Base-by-base conservation (phyloP, 805 yeast species). In the Kurtzmaniella cleridarum region DNA sequence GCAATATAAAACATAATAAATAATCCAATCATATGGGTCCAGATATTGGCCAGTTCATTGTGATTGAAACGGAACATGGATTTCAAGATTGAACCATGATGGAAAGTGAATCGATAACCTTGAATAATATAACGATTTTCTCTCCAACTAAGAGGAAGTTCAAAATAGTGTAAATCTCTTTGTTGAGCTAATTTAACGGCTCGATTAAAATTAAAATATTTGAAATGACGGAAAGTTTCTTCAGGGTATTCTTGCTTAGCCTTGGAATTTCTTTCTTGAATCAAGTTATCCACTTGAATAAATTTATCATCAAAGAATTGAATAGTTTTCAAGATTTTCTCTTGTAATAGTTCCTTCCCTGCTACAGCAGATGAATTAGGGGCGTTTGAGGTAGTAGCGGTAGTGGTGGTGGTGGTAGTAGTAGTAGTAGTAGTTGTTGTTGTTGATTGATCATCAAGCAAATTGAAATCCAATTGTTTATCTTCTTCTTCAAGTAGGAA, bases 111-210 rank as follows among this genome's bases (percentile, higher is more conserved):
- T 43, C 97, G 69, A 64, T 91, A 93, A 2, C 98, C 98, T 40
- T 77, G 66, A 15, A 84, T 68, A 42, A 93, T 86, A 59, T 75
- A 89, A 42, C 88, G 80, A 62, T 93, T 91, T 61, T 90, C 97
- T 53, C 95, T 76, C 95, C 96, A 91, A 35, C 84, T 87, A 48
- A 82, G 77, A 2, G 98, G 98, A 32, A 91, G 67, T 58, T 91
- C 95, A 54, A 85, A 87, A 58, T 82, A 86, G 48, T 87, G 88
- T 31, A 91, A 62, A 40, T 79, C 73, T 33, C 81, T 49, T 35
- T 38, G 34, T 42, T 62, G 55, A 3, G 65, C 65, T 3, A 46
- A 41, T 20, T 54, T 56, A 30, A 64, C 44, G 2, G 70, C 69
- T 35, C 52, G 57, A 46, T 68, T 66, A 48, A 68, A 68, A 52